These are phyloP conservation scores for Myriosclerotinia curreyana DNA, from an alignment of 2,329 filamentous ascomycete species.

Conservation along the genomic window DNA sequence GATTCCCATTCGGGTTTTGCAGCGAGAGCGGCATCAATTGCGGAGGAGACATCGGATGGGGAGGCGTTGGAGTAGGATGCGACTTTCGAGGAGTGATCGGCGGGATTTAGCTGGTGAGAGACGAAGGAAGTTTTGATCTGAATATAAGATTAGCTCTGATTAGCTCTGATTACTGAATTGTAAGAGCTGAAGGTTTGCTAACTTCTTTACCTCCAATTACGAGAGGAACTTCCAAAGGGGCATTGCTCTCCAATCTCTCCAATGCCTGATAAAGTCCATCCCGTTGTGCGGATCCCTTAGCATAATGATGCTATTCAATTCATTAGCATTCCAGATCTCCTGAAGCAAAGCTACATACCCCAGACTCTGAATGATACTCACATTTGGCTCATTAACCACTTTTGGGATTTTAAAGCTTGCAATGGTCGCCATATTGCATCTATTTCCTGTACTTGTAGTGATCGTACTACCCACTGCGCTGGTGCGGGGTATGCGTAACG, in stretches of 20 bases:
- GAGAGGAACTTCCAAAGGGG: slow-evolving; percentile 75
- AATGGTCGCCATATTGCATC: slow-evolving; percentile 43
- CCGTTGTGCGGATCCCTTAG: slow-evolving; percentile 76
- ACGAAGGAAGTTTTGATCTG: slow-evolving; percentile 65
- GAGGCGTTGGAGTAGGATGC: slow-evolving; percentile 84
- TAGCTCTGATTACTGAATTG: background rate
- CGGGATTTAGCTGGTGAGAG: slow-evolving; percentile 75
- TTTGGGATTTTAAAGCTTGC: slow-evolving; percentile 85
- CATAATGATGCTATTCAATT: slow-evolving; percentile 74
- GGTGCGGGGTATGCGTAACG: slow-evolving; percentile 31
- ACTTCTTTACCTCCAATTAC: slow-evolving; percentile 81
- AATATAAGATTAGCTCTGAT: slow-evolving; percentile 17
- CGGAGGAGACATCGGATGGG: slow-evolving; percentile 65
- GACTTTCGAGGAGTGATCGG: slow-evolving; percentile 71
- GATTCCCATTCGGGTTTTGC: slow-evolving; percentile 80
- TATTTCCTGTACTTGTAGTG: slow-evolving; percentile 10
- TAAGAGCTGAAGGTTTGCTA: slow-evolving; percentile 34
- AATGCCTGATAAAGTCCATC: slow-evolving; percentile 73
- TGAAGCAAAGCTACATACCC: background rate
- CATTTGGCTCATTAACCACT: slow-evolving; percentile 92
- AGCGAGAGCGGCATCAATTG: slow-evolving; percentile 25
- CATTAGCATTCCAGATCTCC: slow-evolving; percentile 21
- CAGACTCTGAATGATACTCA: slow-evolving; percentile 48
- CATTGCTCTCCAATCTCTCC: slow-evolving; percentile 63
- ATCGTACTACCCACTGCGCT: slow-evolving; percentile 3